Conservation (phyloP, 805 yeast genomes). For the Monosporozyma aquatica region DNA sequence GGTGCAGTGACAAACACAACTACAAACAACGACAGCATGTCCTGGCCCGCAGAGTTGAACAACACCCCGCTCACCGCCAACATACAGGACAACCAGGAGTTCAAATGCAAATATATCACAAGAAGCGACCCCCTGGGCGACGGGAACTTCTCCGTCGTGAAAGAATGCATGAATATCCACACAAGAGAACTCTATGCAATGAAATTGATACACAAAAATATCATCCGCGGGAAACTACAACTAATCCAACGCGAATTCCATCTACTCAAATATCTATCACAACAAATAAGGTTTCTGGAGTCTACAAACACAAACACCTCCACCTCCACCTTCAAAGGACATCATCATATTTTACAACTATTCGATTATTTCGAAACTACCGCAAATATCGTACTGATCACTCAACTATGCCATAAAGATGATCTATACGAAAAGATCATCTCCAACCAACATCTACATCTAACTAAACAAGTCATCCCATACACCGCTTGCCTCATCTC, state of each 20-base stretch:
- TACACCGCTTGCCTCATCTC: slow-evolving; percentile 43
- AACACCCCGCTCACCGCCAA: neutral
- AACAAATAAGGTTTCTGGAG: slow-evolving; percentile 26
- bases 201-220: slow-evolving; percentile 30
- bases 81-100: slow-evolving; percentile 1
- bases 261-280: slow-evolving; percentile 33
- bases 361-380: slow-evolving; percentile 65
- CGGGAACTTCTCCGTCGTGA: slow-evolving; percentile 44
- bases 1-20: neutral
- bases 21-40: neutral
- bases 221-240: slow-evolving; percentile 24
- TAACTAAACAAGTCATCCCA: slow-evolving; percentile 40
- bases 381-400: slow-evolving; percentile 45
- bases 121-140: slow-evolving; percentile 31
- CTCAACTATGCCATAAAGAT: slow-evolving; percentile 60
- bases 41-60: slow-evolving; percentile 10
- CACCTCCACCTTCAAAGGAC: slow-evolving; percentile 24
- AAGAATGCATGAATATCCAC: slow-evolving; percentile 37
- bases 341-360: slow-evolving; percentile 47
- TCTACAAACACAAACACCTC: slow-evolving; percentile 18
- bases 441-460: slow-evolving; percentile 35
- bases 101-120: slow-evolving; percentile 26
- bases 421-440: slow-evolving; percentile 57
- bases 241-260: slow-evolving; percentile 53
- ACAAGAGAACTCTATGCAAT: slow-evolving; percentile 41